phyloP scores from a whole-genome alignment of 139 green algal species.

The Microglena sp. region DNA sequence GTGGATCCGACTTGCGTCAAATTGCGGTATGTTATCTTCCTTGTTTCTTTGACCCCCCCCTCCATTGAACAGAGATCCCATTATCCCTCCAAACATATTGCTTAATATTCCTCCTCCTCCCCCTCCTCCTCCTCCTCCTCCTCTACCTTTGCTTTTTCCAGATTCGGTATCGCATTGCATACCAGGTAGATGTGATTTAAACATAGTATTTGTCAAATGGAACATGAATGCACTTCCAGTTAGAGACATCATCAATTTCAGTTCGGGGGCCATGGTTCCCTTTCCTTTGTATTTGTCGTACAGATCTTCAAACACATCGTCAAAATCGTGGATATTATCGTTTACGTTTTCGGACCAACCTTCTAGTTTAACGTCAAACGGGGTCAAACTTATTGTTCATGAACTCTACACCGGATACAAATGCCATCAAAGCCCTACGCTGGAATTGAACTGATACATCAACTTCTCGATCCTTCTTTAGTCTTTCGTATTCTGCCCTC shows the following conservation, averaged over 20 bases:
- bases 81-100: too few species aligned
- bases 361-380: conserved; percentile 15
- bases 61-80: too few species aligned
- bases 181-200: background rate
- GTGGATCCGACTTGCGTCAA: too few species aligned
- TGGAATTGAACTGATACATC: conserved; percentile 7
- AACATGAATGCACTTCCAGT: conserved; percentile 12
- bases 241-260: conserved; percentile 14
- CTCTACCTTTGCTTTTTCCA: too few species aligned
- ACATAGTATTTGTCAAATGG: conserved; percentile 10
- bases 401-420: conserved; percentile 6
- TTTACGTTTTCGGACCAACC: conserved; percentile 14
- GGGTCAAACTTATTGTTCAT: conserved; percentile 15
- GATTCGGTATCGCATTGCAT: too few species aligned
- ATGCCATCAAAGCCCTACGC: conserved; percentile 2
- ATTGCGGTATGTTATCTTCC: too few species aligned
- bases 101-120: too few species aligned
- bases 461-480: background rate
- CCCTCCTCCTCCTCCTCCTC: too few species aligned
- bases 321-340: conserved; percentile 9
- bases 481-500: conserved; percentile 3
- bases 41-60: too few species aligned
- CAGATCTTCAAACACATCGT: conserved; percentile 16
- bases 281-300: conserved; percentile 9
- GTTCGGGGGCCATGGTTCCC: conserved; percentile 6